A percentile compares a stretch with the other conserved stretches of the same genome.
Conservation (phyloP, 2,329 filamentous ascomycete genomes). For the Talaromyces islandicus region DNA sequence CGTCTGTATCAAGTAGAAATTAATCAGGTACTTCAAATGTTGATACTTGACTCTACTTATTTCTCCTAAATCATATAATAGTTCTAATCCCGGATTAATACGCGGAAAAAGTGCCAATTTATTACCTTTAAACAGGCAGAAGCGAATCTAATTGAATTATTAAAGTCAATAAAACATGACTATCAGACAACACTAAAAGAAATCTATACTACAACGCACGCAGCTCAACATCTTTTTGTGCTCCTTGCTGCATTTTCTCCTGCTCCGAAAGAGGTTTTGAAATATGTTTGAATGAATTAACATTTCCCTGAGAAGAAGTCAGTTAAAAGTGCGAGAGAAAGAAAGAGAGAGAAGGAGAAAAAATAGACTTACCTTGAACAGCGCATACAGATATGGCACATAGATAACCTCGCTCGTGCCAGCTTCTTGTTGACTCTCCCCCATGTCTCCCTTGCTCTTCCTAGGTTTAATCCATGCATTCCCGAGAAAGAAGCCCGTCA, state of each 20-base stretch:
- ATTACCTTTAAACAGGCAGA: not conserved
- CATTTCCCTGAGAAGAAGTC: constrained; percentile 15
- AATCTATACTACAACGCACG: not conserved
- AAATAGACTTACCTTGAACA: constrained; percentile 21
- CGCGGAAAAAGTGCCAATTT: not conserved
- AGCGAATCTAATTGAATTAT: not conserved
- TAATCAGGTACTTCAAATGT: no score
- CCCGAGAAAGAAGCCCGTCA: constrained; percentile 42
- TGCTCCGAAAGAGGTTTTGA: not conserved
- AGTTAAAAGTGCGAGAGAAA: not conserved
- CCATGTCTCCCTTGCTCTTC: constrained; percentile 15
- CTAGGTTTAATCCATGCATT: constrained; percentile 46
- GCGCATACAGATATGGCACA: constrained; percentile 26
- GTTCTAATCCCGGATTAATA: not conserved
- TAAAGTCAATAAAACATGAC: not conserved
- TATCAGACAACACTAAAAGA: not conserved
- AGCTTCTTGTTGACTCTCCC: constrained; percentile 5
- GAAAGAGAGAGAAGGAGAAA: not conserved
- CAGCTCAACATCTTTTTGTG: not conserved
- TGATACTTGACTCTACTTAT: not conserved
- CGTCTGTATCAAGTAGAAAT: no score
- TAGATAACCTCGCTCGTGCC: constrained; percentile 23
- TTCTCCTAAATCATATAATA: not conserved
- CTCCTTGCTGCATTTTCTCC: not conserved
- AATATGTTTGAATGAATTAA: constrained; percentile 17